phyloP scores from a whole-genome alignment of 345 rosid genomes.

The Gossypium anomalum region DNA sequence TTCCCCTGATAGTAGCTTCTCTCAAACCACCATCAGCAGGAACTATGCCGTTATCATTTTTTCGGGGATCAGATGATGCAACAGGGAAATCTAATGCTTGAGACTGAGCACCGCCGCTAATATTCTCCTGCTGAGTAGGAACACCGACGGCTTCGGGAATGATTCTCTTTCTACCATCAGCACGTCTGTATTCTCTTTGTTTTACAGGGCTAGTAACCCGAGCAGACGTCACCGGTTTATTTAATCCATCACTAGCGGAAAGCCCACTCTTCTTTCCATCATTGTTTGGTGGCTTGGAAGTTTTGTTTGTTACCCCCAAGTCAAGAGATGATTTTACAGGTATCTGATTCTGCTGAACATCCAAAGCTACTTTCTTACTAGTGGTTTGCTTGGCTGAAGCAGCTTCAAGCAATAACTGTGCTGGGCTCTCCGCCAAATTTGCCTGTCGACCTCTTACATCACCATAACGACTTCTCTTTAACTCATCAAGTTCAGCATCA shows the following conservation, averaged over 20 bases:
- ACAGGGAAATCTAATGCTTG: conserved; percentile 40
- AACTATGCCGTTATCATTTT: conserved; percentile 41
- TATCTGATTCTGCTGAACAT: conserved; percentile 51
- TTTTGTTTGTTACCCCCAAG: conserved; percentile 37
- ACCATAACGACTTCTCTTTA: conserved; percentile 90
- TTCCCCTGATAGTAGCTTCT: conserved; percentile 45
- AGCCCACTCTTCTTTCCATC: conserved; percentile 43
- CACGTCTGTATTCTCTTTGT: conserved; percentile 87
- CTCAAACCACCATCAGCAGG: conserved; percentile 35
- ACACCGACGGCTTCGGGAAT: conserved; percentile 97
- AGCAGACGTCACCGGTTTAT: conserved; percentile 44
- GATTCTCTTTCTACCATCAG: conserved; percentile 98
- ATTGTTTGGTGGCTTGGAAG: conserved; percentile 54
- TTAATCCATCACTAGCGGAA: conserved; percentile 45
- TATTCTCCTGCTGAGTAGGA: conserved; percentile 55
- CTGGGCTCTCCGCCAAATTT: conserved; percentile 87
- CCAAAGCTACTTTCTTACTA: conserved; percentile 54
- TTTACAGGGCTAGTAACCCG: conserved; percentile 77
- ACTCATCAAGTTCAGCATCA: conserved; percentile 74
- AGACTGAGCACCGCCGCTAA: conserved; percentile 32
- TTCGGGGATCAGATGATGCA: conserved; percentile 35
- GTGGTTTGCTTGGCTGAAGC: conserved; percentile 70
- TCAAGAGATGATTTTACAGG: conserved; percentile 54
- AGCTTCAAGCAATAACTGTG: conserved; percentile 92
- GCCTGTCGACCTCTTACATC: conserved; percentile 92